Evolutionary conservation across 176 grass and related monocot species (phyloP), one percentile per base, ranked within the genome.

Genomic region (Oryza rufipogon): DNA sequence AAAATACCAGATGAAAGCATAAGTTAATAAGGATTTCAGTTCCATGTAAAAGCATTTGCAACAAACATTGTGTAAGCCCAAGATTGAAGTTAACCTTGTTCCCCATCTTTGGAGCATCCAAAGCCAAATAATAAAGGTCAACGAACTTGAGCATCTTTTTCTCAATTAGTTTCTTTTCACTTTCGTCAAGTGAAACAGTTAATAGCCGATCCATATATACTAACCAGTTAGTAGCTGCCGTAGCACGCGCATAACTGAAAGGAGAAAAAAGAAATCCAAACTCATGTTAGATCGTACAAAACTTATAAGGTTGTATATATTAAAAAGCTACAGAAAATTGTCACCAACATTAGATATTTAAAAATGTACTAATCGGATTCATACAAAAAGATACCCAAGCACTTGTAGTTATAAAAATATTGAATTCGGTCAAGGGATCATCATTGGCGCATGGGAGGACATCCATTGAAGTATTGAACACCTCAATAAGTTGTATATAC

Each of bases 71-170:
- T 38, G 36, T 38, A 38, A 38, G 36, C 36, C 36, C 36, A 38
- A 13, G 78, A 70, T 46, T 30, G 28, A 17, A 89, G 87, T 17
- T 72, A 56, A 94, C 94, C 89, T 97, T 82, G 14, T 61, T 41
- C 68, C 94, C 90, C 17, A 23, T 41, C 89, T 94, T 97, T 14
- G 80, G 34, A 39, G 94, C 91, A 88, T 97, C 91, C 71, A 94
- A 22, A 36, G 91, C 91, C 63, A 82, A 76, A 84, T 97, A 97
- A 83, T 97, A 97, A 85, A 92, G 82, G 70, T 97, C 86, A 52
- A 90, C 82, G 19, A 97, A 88, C 15, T 64, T 17, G 38, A 92
- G 73, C 20, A 97, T 97, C 61, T 92, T 86, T 28, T 9, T 6
- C 30, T 60, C 68, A 70, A 97, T 6, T 2, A 2, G 4, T 47